These are phyloP conservation scores for Talaromyces stipitatus DNA, from an alignment of 495 filamentous ascomycete species.

Conservation along the genomic window DNA sequence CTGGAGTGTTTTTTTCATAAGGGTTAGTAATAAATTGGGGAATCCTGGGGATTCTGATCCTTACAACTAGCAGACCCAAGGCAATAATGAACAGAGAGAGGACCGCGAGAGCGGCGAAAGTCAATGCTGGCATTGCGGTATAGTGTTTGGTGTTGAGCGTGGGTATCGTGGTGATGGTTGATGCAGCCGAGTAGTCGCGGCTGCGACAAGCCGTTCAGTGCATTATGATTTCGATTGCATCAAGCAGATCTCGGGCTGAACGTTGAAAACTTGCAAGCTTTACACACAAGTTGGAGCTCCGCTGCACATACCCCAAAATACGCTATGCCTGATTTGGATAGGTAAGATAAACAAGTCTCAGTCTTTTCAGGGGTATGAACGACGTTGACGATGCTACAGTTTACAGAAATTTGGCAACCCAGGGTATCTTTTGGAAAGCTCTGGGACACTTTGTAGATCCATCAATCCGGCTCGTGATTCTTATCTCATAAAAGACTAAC, in stretches of 20 bases:
- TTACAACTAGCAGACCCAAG: not conserved
- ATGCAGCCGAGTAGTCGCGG: not conserved
- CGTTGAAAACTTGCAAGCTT: too few species aligned
- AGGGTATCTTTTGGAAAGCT: not conserved
- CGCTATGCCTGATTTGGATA: not conserved
- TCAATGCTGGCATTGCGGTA: not conserved
- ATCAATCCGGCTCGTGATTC: not conserved
- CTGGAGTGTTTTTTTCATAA: not conserved
- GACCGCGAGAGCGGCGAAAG: not conserved
- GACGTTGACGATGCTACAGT: not conserved
- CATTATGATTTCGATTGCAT: not conserved
- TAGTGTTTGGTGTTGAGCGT: not conserved
- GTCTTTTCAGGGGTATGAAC: slow-evolving; percentile 10
- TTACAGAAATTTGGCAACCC: not conserved
- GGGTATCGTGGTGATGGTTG: not conserved
- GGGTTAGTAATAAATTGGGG: not conserved
- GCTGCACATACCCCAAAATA: not conserved
- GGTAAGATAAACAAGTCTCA: slow-evolving; percentile 29
- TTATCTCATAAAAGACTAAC: not conserved
- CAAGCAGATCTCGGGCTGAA: not conserved
- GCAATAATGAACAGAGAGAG: not conserved
- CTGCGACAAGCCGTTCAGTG: not conserved
- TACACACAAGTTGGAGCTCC: not conserved
- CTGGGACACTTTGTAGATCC: not conserved
- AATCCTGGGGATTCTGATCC: not conserved